Conservation (phyloP, 2,329 filamentous ascomycete species). For the Xenoacremonium recifei region DNA sequence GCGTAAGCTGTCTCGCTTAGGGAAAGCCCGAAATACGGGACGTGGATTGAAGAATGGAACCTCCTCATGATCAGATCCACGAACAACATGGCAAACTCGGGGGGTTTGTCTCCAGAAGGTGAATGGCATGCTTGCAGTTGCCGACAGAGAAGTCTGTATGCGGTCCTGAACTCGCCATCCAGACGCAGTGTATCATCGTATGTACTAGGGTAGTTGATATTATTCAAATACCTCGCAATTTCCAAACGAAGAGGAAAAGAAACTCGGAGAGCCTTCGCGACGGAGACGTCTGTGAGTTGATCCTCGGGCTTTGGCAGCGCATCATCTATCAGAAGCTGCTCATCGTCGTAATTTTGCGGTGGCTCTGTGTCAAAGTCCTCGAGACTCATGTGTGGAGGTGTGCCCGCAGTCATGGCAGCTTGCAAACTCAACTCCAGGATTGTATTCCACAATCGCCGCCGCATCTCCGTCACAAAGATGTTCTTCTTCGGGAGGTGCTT, state of each 20-base stretch:
- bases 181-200: slow-evolving; percentile 46
- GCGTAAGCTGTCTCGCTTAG: slow-evolving; percentile 44
- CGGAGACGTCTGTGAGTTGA: slow-evolving; percentile 39
- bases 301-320: slow-evolving; percentile 30
- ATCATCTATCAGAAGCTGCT: slow-evolving; percentile 37
- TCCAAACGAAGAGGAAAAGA: slow-evolving; percentile 43
- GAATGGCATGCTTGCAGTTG: slow-evolving; percentile 27
- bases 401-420: slow-evolving; percentile 45
- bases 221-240: slow-evolving; percentile 43
- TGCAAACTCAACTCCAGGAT: slow-evolving; percentile 47
- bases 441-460: slow-evolving; percentile 52
- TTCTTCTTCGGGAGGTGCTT: slow-evolving; percentile 34
- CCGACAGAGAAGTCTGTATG: slow-evolving; percentile 40
- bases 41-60: slow-evolving; percentile 55
- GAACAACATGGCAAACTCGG: slow-evolving; percentile 41
- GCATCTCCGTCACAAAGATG: slow-evolving; percentile 43
- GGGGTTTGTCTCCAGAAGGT: slow-evolving; percentile 17
- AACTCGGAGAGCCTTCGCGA: slow-evolving; percentile 40
- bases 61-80: slow-evolving; percentile 53
- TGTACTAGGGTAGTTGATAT: slow-evolving; percentile 31
- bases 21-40: slow-evolving; percentile 45
- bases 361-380: slow-evolving; percentile 48
- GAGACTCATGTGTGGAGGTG: slow-evolving; percentile 41
- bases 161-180: slow-evolving; percentile 38
- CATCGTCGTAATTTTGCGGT: slow-evolving; percentile 50